A percentile compares a stretch with the other conserved stretches of the same genome.
Conservation (phyloP, 257 asterid species). For the Coffea eugenioides region DNA sequence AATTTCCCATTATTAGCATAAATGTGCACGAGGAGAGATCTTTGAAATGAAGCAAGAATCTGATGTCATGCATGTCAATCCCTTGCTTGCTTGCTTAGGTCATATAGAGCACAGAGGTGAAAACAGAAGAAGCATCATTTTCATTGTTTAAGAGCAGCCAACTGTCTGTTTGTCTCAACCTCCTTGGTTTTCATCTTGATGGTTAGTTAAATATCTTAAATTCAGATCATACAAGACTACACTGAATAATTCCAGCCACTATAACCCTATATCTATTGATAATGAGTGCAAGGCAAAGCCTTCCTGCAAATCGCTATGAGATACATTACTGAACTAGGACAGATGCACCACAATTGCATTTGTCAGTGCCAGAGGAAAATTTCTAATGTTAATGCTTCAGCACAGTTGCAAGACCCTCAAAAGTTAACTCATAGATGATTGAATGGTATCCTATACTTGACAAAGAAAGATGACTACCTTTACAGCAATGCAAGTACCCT, state of each 20-base stretch:
- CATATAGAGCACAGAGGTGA: neutral
- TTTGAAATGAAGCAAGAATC: neutral
- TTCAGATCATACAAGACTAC: neutral
- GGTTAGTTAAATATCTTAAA: neutral
- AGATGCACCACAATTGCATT: neutral
- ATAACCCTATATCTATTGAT: no score
- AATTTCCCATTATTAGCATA: neutral
- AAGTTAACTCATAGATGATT: neutral
- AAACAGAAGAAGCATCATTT: neutral
- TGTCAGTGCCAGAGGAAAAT: neutral
- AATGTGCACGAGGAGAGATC: neutral
- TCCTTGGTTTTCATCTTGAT: neutral
- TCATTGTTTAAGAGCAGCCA: neutral
- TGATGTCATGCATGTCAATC: neutral
- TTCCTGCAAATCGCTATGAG: neutral
- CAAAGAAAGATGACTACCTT: conserved; percentile 18
- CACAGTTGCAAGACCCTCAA: neutral
- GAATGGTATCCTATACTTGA: neutral
- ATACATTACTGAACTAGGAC: neutral
- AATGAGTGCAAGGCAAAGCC: neutral
- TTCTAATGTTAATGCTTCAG: neutral
- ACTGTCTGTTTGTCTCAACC: neutral
- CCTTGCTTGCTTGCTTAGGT: neutral
- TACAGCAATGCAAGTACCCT: conserved; percentile 42
- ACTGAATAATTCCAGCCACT: neutral